Evolutionary conservation across 2,329 filamentous ascomycete species (phyloP), one percentile per base, ranked within the genome.

Genomic region (Didymella lethalis): DNA sequence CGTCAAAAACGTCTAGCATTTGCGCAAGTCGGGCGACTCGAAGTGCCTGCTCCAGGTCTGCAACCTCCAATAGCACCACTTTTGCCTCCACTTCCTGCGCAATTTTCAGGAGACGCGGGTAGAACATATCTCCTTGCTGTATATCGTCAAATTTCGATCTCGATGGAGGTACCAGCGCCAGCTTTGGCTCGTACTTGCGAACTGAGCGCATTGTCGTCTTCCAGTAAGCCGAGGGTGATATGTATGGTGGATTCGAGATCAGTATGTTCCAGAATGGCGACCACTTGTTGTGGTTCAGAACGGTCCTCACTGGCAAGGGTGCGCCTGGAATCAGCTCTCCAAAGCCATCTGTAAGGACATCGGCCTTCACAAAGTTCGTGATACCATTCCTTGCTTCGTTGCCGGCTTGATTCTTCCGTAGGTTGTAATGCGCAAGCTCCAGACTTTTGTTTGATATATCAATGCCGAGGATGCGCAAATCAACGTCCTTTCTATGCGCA

Each of bases 231-330:
- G 0, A 64, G 0, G 82, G 79, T 2, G 93, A 96, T 49, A 98
- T 89, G 74, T 98, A 98, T 0, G 95, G 95, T 16, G 95, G 95
- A 70, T 99, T 99, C 1, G 90, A 90, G 34, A 95, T 85, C 1
- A 99, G 77, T 4, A 98, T 78, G 62, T 96, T 71, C 75, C 75
- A 77, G 40, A 71, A 70, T 8, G 41, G 52, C 1, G 69, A 65
- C 44, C 65, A 60, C 5, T 11, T 32, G 0, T 57, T 41, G 34
- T 55, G 18, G 29, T 45, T 71, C 63, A 45, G 71, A 48, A 14
- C 57, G 64, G 16, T 61, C 41, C 16, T 66, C 10, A 76, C 40
- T 3, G 65, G 54, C 3, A 56, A 54, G 1, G 54, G 48, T 5
- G 52, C 59, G 36, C 44, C 41, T 7, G 16, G 31, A 12, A 66